Conservation (phyloP, 2,329 filamentous ascomycete genomes). For the Talaromyces sp. region DNA sequence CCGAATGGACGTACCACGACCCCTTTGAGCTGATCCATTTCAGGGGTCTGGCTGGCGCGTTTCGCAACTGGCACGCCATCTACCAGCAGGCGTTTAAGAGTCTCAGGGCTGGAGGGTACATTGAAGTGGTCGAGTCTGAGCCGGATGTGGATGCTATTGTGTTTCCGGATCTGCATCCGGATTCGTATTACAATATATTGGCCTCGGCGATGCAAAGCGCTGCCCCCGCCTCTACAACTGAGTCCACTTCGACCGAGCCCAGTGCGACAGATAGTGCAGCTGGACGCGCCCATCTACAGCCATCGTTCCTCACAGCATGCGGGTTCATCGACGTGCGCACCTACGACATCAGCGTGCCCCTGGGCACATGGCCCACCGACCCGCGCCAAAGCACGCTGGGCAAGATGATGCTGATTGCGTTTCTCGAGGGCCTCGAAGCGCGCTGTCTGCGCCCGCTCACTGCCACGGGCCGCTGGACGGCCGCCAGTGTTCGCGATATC, state of each 20-base stretch:
- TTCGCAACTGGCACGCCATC: constrained; percentile 41
- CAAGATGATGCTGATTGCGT: constrained; percentile 37
- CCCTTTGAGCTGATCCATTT: constrained; percentile 48
- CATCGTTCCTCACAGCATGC: constrained; percentile 33
- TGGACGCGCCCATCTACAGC: constrained; percentile 37
- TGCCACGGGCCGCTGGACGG: constrained; percentile 25
- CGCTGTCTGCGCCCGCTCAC: constrained; percentile 32
- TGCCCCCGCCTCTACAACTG: constrained; percentile 15
- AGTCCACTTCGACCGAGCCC: constrained; percentile 11
- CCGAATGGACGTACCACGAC: constrained; percentile 44
- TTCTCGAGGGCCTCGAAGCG: constrained; percentile 37
- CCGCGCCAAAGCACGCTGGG: constrained; percentile 29
- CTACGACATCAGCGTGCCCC: constrained; percentile 31
- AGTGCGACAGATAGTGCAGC: constrained; percentile 27
- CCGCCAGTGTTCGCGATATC: constrained; percentile 28
- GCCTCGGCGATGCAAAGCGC: constrained; percentile 31
- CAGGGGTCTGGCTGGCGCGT: constrained; percentile 43
- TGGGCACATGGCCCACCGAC: constrained; percentile 33
- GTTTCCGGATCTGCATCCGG: constrained; percentile 14
- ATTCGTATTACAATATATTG: constrained; percentile 31
- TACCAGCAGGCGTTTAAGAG: constrained; percentile 43
- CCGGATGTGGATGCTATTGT: constrained; percentile 21
- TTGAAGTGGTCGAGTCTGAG: constrained; percentile 43
- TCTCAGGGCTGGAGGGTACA: constrained; percentile 41
- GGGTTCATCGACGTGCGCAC: constrained; percentile 41